phyloP scores from a whole-genome alignment of 805 yeast genomes.

The Wickerhamomyces tratensis region DNA sequence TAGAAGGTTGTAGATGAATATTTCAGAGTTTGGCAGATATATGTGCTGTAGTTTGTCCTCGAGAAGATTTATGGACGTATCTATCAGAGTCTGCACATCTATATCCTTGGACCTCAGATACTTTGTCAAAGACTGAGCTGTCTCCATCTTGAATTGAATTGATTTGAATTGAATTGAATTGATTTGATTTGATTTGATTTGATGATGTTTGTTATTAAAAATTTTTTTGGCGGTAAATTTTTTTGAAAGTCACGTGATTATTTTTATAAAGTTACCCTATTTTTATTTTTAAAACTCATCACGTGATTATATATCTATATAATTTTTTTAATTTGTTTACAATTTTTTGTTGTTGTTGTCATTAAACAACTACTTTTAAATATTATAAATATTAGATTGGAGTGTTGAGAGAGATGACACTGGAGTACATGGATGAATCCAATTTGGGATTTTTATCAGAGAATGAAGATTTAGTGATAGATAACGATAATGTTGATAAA shows the following conservation, averaged over 20 bases:
- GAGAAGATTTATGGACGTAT: conserved; percentile 23
- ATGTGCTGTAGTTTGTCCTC: conserved; percentile 21
- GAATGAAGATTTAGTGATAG: conserved; percentile 10
- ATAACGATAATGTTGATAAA: neutral
- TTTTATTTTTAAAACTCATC: too few species aligned
- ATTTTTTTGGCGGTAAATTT: too few species aligned
- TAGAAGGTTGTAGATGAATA: conserved; percentile 48
- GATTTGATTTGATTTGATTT: too few species aligned
- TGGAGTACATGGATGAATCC: neutral
- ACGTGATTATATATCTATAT: too few species aligned
- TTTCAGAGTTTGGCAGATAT: conserved; percentile 44
- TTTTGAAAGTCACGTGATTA: too few species aligned
- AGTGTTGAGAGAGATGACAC: too few species aligned
- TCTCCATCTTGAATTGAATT: conserved; percentile 3
- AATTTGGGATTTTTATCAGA: conserved; percentile 11
- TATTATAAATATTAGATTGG: too few species aligned
- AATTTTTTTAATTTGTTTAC: too few species aligned
- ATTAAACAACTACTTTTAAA: too few species aligned
- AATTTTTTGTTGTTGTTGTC: too few species aligned
- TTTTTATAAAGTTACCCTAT: too few species aligned
- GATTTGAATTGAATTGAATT: neutral
- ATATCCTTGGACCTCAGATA: conserved; percentile 45
- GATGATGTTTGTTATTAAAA: too few species aligned
- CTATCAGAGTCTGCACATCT: conserved; percentile 30
- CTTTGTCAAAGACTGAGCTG: conserved; percentile 46